Conservation (phyloP, 2,329 filamentous ascomycete species). For the Colletotrichum simmondsii region DNA sequence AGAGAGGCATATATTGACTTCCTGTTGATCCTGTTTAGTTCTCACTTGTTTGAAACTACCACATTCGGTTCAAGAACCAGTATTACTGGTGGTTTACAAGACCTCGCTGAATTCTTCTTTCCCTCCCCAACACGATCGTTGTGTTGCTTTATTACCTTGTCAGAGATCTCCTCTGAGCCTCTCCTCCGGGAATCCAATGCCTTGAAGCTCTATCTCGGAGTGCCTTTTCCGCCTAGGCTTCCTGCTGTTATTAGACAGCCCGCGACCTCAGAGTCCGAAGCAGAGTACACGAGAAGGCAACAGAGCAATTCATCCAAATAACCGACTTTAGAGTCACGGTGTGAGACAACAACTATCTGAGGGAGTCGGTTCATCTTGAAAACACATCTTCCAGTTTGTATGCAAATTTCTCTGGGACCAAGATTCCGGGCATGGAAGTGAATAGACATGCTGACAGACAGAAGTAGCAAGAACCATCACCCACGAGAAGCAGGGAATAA, state of each 20-base stretch:
- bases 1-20: not conserved
- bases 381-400: not conserved
- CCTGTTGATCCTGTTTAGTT: not conserved
- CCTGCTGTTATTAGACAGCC: conserved; percentile 38
- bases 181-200: conserved; percentile 26
- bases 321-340: not conserved
- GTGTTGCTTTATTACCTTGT: not conserved
- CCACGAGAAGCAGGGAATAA: not conserved
- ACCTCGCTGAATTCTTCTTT: not conserved
- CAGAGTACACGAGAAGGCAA: not conserved
- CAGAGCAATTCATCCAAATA: not conserved
- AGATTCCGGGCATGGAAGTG: too few species aligned
- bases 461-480: not conserved
- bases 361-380: not conserved
- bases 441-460: not conserved
- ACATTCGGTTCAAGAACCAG: too few species aligned
- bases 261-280: conserved; percentile 33
- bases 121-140: not conserved
- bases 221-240: conserved; percentile 25
- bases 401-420: not conserved
- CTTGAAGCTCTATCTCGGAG: conserved; percentile 15
- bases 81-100: too few species aligned
- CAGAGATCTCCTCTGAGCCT: not conserved
- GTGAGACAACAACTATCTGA: not conserved
- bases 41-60: too few species aligned